Evolutionary conservation across 1,284 basidiomycete genomes (phyloP).

Genomic region (Moesziomyces sp.): DNA sequence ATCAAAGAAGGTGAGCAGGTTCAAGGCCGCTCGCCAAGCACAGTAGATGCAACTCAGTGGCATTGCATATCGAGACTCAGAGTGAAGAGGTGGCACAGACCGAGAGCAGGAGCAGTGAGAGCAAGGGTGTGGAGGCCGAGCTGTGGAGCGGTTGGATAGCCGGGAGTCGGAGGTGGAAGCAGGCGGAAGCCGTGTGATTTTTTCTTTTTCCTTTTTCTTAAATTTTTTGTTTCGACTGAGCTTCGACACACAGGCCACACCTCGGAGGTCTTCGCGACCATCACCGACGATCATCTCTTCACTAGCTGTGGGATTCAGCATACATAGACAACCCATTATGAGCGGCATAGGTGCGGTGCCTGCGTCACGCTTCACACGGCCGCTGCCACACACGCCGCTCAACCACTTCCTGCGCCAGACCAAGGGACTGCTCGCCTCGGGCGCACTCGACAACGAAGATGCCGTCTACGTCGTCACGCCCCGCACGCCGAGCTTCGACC

Average conservation of each 20-base stretch:
- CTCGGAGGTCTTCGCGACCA: background rate
- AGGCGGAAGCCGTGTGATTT: slow-evolving; percentile 3
- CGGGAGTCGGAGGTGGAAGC: slow-evolving; percentile 27
- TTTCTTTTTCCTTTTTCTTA: slow-evolving; percentile 2
- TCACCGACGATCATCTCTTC: too few relatives aligned
- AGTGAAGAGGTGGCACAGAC: background rate
- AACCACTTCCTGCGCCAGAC: slow-evolving; percentile 43
- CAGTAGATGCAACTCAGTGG: slow-evolving; percentile 7
- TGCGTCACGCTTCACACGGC: slow-evolving; percentile 19
- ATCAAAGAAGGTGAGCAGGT: slow-evolving; percentile 41
- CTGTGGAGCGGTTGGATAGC: slow-evolving; percentile 22
- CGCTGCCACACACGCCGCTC: slow-evolving; percentile 42
- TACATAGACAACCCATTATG: slow-evolving; percentile 3
- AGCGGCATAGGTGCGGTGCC: slow-evolving; percentile 33
- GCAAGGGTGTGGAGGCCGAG: background rate
- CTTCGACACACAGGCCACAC: background rate
- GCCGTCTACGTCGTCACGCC: slow-evolving; percentile 41
- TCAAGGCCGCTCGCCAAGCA: slow-evolving; percentile 47
- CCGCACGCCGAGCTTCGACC: slow-evolving; percentile 24
- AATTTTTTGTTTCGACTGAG: too few relatives aligned
- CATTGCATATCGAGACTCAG: background rate
- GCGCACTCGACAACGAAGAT: slow-evolving; percentile 43
- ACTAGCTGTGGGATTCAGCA: too few relatives aligned
- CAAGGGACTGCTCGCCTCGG: slow-evolving; percentile 38
- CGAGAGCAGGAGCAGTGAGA: background rate